Percentiles rank a stretch among this genome's conserved stretches.
Evolutionary conservation across 768 basidiomycete genomes (phyloP).

Genomic region (Mycena galericulata): DNA sequence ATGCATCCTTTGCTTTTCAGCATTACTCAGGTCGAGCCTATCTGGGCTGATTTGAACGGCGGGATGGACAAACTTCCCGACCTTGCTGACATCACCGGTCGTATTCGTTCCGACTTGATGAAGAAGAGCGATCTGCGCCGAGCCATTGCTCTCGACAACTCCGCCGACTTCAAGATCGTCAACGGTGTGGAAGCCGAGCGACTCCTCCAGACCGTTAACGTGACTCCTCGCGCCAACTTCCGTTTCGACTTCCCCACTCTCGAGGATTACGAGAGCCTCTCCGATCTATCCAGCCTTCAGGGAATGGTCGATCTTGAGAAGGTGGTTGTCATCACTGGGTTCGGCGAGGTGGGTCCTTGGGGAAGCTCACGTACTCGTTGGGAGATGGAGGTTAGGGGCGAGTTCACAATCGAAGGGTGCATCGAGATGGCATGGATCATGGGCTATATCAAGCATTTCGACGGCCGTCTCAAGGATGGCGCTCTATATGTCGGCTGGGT

Average conservation of each 20-base stretch:
- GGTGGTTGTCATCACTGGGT: slow-evolving; percentile 95
- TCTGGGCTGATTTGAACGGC: slow-evolving; percentile 99
- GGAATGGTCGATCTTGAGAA: slow-evolving; percentile 96
- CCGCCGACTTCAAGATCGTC: slow-evolving; percentile 93
- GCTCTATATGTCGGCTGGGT: slow-evolving; percentile 98
- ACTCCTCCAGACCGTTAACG: slow-evolving; percentile 90
- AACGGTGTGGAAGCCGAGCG: slow-evolving; percentile 94
- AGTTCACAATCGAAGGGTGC: slow-evolving; percentile 96
- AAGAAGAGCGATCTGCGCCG: slow-evolving; percentile 94
- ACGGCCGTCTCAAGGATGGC: slow-evolving; percentile 94
- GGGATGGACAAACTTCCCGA: slow-evolving; percentile 98
- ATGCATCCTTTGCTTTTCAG: slow-evolving; percentile 99
- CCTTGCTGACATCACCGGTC: slow-evolving; percentile 89
- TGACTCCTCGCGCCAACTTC: slow-evolving; percentile 98
- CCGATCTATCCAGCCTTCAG: slow-evolving; percentile 81
- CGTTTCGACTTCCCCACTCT: slow-evolving; percentile 92
- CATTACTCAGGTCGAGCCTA: slow-evolving; percentile 98
- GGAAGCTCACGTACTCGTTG: slow-evolving; percentile 97
- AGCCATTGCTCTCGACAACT: slow-evolving; percentile 93
- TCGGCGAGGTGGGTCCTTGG: slow-evolving; percentile 98
- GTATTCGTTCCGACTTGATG: slow-evolving; percentile 84
- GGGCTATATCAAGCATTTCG: slow-evolving; percentile 98
- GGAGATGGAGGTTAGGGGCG: slow-evolving; percentile 99
- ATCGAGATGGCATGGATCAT: slow-evolving; percentile 99
- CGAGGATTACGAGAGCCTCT: slow-evolving; percentile 76